phyloP scores from a whole-genome alignment of 768 basidiomycete species.

The Daedaleopsis sinensis region DNA sequence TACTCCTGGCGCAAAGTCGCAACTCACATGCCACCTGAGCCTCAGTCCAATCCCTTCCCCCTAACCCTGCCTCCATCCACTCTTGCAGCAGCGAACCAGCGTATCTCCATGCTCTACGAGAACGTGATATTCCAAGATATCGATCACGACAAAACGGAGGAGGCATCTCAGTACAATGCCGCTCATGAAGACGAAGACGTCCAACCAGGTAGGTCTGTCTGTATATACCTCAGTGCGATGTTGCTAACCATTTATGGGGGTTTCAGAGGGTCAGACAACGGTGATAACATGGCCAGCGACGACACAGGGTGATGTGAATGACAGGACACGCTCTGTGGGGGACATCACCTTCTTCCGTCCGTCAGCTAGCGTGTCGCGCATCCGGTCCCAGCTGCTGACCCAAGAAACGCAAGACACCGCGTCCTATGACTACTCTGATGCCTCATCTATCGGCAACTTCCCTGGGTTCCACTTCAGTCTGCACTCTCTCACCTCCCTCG shows the following conservation, averaged over 20 bases:
- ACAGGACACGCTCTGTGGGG: constrained; percentile 1
- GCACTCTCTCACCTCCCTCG: constrained; percentile 57
- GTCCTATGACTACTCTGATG: constrained; percentile 61
- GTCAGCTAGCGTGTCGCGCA: constrained; percentile 12
- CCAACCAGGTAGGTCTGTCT: constrained; percentile 8
- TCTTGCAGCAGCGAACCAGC: constrained; percentile 65
- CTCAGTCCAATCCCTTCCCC: constrained; percentile 2
- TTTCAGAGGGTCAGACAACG: constrained; percentile 47
- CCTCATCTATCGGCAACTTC: constrained; percentile 73
- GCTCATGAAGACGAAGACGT: constrained; percentile 4
- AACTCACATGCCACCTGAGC: too few species aligned
- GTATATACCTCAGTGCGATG: background rate
- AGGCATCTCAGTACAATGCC: constrained; percentile 21
- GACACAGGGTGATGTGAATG: constrained; percentile 19
- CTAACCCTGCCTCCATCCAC: constrained; percentile 50
- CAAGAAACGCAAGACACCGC: constrained; percentile 49
- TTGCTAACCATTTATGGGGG: background rate
- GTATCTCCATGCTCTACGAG: constrained; percentile 71
- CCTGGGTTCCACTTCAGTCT: constrained; percentile 76
- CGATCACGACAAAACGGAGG: constrained; percentile 45
- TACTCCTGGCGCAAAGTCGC: constrained; percentile 53
- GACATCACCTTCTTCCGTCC: constrained; percentile 27
- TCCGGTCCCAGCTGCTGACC: constrained; percentile 26
- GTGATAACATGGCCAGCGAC: constrained; percentile 65
- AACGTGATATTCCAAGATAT: constrained; percentile 77